Evolutionary conservation across 1,139 yeast species (phyloP), one percentile per base, ranked within the genome.

Genomic region (Kurtzmaniella quercitrusa): DNA sequence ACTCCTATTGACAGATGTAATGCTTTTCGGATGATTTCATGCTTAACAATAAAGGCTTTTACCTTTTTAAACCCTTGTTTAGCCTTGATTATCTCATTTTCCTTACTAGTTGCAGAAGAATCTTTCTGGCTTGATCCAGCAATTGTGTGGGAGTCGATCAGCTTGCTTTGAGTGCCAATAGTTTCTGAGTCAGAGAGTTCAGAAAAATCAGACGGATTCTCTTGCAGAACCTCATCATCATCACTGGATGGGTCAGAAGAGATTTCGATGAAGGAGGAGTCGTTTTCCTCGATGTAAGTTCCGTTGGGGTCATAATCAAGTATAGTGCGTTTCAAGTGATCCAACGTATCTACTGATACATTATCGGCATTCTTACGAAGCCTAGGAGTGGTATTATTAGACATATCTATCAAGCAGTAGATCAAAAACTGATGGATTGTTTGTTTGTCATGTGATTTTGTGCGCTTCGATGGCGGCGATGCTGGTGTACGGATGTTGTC

Each of bases 1-100:
- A 88, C 73, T 1, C 97, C 98, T 44, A 90, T 88, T 1, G 95
- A 85, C 5, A 93, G 85, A 61, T 93, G 98, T 48, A 93, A 79
- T 4, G 77, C 68, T 61, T 93, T 93, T 55, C 98, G 77, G 2
- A 96, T 94, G 18, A 93, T 72, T 62, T 93, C 98, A 59, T 93
- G 93, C 56, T 85, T 86, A 34, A 82, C 75, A 37, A 83, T 62
- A 52, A 81, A 80, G 42, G 70, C 70, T 19, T 78, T 73, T 55
- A 81, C 70, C 49, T 58, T 55, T 25, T 23, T 18, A 18, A 11
- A 23, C 38, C 18, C 16, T 25, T 15, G 23, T 4, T 9, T 31
- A 2, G 31, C 31, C 31, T 5, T n/a, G 14, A 12, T 4, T 3
- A 27, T 27, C 14, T 27, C 14, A 4, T 4, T n/a, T 11, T 10